Evolutionary conservation across 805 yeast species (phyloP), one percentile per base, ranked within the genome.

Genomic region (Saccharomycopsis malanga): DNA sequence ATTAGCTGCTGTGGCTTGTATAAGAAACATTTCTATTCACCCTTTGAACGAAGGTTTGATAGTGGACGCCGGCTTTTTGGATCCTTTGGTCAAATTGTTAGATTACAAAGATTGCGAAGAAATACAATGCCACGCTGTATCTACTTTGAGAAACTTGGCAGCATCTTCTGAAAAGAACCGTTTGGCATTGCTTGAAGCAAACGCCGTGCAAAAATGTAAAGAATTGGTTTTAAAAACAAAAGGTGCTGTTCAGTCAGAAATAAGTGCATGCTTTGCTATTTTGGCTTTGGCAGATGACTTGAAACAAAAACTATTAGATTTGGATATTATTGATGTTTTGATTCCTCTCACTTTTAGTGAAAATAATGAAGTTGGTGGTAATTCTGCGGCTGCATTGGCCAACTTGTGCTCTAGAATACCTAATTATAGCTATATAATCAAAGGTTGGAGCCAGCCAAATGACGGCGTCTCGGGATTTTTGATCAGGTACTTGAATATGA

Each of bases 311-410:
- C 72, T 93, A 57, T 76, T 93, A 56, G 84, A 86, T 52, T 74
- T 88, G 56, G 91, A 89, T 45, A 81, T 93, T 38, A 76, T 88
- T 52, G 88, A 85, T 57, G 96, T 88, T 32, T 74, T 93, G 54
- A 81, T 93, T 49, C 98, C 98, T 30, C 75, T 93, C 62, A 93
- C 98, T 2, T 79, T 77, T 57, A 84, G 94, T 37, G 76, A 76
- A 47, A 88, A 88, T 62, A 84, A 88, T 50, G 98, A 94, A 66
- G 97, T 93, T 15, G 93, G 96, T 64, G 98, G 98, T 48, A 93
- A 93, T 65, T 85, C 96, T 2, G 98, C 98, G 14, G 98, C 98
- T 32, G 98, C 98, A 1, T 74, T 93, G 56, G 98, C 98, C 25
- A 93, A 93, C 61, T 70, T 93, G 57, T 87, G 96, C 56, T 88